Evolutionary conservation across 2,329 filamentous ascomycete genomes (phyloP).

Genomic region (Microcera coccophila): DNA sequence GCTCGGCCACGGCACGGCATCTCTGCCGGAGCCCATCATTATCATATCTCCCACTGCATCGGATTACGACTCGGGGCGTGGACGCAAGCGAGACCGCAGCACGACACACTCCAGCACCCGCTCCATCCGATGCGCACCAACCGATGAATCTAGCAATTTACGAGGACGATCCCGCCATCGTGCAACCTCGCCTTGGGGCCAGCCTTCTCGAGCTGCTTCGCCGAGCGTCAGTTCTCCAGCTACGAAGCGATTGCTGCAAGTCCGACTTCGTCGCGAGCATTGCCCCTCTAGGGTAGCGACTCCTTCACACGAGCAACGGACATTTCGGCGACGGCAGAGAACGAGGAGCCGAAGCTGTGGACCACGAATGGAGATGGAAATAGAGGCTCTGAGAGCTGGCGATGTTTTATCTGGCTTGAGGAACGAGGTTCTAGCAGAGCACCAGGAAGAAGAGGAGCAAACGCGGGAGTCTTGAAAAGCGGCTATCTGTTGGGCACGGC

Average conservation of each 20-base stretch:
- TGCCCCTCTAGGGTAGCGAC: slow-evolving; percentile 39
- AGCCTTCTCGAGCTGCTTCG: slow-evolving; percentile 33
- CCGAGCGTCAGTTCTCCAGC: slow-evolving; percentile 38
- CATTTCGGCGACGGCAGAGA: slow-evolving; percentile 34
- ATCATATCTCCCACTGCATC: slow-evolving; percentile 17
- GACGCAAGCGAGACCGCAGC: slow-evolving; percentile 40
- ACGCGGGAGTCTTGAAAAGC: slow-evolving; percentile 10
- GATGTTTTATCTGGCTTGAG: slow-evolving; percentile 33
- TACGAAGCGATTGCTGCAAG: slow-evolving; percentile 39
- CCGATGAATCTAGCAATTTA: slow-evolving; percentile 42
- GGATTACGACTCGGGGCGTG: slow-evolving; percentile 33
- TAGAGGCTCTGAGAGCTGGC: slow-evolving; percentile 19
- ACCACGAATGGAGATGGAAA: slow-evolving; percentile 30
- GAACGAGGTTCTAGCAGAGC: slow-evolving; percentile 32
- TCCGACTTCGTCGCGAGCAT: slow-evolving; percentile 42
- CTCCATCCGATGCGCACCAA: slow-evolving; percentile 27
- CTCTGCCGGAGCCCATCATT: slow-evolving; percentile 22
- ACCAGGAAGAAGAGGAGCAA: slow-evolving; percentile 15
- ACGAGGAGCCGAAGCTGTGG: slow-evolving; percentile 39
- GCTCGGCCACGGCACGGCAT: slow-evolving; percentile 17
- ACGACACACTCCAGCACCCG: slow-evolving; percentile 30
- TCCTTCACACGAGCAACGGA: slow-evolving; percentile 30
- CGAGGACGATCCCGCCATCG: slow-evolving; percentile 40
- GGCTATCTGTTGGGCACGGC: slow-evolving; percentile 2
- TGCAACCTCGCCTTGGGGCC: slow-evolving; percentile 34